phyloP scores from a whole-genome alignment of 345 rosid species.

The Citrus medica region DNA sequence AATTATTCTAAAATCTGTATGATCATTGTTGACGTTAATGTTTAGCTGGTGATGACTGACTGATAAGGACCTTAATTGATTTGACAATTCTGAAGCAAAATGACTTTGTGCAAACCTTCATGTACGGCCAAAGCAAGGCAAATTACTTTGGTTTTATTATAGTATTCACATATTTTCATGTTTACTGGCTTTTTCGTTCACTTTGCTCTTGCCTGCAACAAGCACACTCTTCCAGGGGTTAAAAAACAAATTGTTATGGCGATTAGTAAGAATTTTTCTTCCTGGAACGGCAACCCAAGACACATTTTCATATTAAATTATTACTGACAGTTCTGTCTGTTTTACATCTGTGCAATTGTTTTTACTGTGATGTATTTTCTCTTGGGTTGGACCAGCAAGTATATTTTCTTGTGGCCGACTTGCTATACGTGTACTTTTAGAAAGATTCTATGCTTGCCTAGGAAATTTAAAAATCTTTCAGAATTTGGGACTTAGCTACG shows the following conservation, averaged over 20 bases:
- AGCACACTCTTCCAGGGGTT: background rate
- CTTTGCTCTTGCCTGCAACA: background rate
- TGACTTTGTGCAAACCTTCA: background rate
- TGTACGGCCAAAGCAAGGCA: background rate
- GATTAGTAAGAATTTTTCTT: background rate
- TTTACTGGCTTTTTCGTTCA: background rate
- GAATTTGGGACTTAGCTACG: too few relatives aligned
- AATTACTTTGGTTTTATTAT: background rate
- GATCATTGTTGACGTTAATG: background rate
- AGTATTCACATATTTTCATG: too few relatives aligned
- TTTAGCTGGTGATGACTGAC: background rate
- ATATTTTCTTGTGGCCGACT: background rate
- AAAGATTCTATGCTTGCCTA: background rate
- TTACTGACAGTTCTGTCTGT: background rate
- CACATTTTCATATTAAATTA: background rate
- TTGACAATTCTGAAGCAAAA: conserved; percentile 18
- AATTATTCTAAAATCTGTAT: conserved; percentile 1
- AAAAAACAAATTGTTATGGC: background rate
- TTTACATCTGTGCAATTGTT: background rate
- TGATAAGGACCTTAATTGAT: background rate
- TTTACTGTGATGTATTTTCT: background rate
- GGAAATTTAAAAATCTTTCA: rapidly evolving
- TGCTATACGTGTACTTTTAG: background rate
- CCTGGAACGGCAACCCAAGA: background rate
- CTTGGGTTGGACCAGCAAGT: background rate